phyloP scores from a whole-genome alignment of 768 basidiomycete species.

The Mrakia gelida region DNA sequence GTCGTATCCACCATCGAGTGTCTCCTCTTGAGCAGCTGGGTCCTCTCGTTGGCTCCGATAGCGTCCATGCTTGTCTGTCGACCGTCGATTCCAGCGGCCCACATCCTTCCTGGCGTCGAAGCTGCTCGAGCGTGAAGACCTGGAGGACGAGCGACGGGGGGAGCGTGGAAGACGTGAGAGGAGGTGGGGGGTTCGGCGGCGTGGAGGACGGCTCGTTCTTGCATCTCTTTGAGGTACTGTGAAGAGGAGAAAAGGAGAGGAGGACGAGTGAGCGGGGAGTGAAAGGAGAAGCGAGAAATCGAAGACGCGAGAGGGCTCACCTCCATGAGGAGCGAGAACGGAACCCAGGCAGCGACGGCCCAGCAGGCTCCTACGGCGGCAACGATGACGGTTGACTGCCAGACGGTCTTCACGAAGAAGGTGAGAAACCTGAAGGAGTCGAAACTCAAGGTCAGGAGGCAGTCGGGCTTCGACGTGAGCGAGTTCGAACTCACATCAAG shows the following conservation, averaged over 20 bases:
- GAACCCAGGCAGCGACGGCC: slow-evolving; percentile 67
- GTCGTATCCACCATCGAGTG: slow-evolving; percentile 48
- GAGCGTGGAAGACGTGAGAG: slow-evolving; percentile 49
- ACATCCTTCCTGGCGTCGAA: slow-evolving; percentile 27
- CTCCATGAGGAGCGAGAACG: slow-evolving; percentile 97
- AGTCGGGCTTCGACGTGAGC: background rate
- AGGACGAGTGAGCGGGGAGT: too few species aligned
- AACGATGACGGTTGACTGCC: slow-evolving; percentile 75
- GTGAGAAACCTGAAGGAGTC: slow-evolving; percentile 52
- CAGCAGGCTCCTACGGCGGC: slow-evolving; percentile 86
- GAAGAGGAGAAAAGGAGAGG: background rate
- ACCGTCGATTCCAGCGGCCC: slow-evolving; percentile 40
- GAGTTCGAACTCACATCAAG: slow-evolving; percentile 51
- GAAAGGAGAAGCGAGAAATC: background rate
- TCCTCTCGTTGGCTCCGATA: slow-evolving; percentile 39
- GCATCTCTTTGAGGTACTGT: slow-evolving; percentile 71
- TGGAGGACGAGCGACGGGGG: slow-evolving; percentile 46
- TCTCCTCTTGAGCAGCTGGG: slow-evolving; percentile 43
- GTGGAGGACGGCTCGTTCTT: slow-evolving; percentile 40
- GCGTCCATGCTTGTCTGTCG: slow-evolving; percentile 32
- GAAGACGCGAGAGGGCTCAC: slow-evolving; percentile 45
- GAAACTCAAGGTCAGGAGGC: background rate
- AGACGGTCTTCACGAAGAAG: slow-evolving; percentile 76
- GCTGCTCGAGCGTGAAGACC: slow-evolving; percentile 36
- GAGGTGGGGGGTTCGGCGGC: slow-evolving; percentile 14